A percentile compares a stretch with the other conserved stretches of the same genome.
phyloP scores from a whole-genome alignment of 2,329 filamentous ascomycete species.

The Chaetomium globosum region DNA sequence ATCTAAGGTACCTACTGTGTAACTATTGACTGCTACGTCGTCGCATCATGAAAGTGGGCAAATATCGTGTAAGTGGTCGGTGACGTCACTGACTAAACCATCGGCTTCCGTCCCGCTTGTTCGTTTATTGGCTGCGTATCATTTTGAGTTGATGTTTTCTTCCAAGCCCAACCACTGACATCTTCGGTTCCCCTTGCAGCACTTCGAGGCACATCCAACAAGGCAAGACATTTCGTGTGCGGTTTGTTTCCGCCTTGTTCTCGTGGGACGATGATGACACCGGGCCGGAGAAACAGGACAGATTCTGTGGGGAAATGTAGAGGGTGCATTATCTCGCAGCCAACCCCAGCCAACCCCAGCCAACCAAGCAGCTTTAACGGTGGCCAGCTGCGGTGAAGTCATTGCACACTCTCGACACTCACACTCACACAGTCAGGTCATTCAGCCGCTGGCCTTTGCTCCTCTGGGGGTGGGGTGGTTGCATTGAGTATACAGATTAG shows the following conservation, averaged over 20 bases:
- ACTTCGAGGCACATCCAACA: not conserved
- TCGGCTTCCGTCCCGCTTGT: constrained; percentile 3
- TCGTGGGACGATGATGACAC: constrained; percentile 2
- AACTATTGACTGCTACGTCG: not conserved
- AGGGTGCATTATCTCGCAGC: not conserved
- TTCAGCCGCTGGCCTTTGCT: not conserved
- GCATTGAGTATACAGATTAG: not conserved
- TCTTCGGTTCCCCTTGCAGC: not conserved
- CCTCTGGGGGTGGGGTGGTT: not conserved
- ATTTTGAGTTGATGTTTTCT: not conserved
- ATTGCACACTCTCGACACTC: no score
- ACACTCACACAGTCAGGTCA: not conserved
- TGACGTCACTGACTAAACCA: constrained; percentile 26
- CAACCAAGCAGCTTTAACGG: not conserved
- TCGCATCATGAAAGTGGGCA: constrained; percentile 11
- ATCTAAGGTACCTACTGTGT: not conserved
- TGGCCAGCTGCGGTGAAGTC: not conserved
- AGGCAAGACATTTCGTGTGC: not conserved
- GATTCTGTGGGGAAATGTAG: not conserved
- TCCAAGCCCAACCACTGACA: not conserved
- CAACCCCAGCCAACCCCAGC: not conserved
- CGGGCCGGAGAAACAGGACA: not conserved
- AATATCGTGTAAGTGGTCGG: constrained; percentile 18
- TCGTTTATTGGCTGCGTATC: not conserved
- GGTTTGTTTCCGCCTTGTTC: not conserved